These are phyloP conservation scores for Trichoderma arundinaceum DNA, from an alignment of 2,329 filamentous ascomycete genomes.

Conservation along the genomic window DNA sequence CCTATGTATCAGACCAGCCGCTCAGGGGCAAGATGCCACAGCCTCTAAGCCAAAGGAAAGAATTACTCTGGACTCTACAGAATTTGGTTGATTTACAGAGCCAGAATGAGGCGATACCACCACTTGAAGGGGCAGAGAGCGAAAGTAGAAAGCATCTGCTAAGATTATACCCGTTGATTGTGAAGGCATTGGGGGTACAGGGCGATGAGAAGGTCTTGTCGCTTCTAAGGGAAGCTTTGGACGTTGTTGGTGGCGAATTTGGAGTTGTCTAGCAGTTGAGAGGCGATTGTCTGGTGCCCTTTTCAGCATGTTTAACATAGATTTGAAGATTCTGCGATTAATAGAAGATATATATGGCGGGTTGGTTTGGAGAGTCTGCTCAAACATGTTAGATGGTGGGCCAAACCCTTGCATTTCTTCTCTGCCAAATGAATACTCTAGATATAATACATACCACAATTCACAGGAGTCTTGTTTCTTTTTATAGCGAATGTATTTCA, in stretches of 20 bases:
- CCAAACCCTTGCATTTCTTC: not conserved
- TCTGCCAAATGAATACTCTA: not conserved
- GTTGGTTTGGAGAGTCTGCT: no score
- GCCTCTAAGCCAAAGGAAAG: conserved; percentile 78
- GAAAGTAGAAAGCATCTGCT: conserved; percentile 75
- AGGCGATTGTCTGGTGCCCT: not conserved
- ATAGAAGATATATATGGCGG: not conserved
- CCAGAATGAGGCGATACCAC: conserved; percentile 72
- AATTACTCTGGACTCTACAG: conserved; percentile 74
- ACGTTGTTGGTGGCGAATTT: conserved; percentile 63
- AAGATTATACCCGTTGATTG: conserved; percentile 78
- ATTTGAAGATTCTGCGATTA: not conserved
- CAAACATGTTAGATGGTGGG: not conserved
- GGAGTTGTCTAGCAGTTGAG: conserved; percentile 3
- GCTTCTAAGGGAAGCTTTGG: conserved; percentile 64
- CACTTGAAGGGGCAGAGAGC: conserved; percentile 56
- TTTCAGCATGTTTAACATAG: not conserved
- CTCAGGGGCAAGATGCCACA: conserved; percentile 88
- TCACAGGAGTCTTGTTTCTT: not conserved
- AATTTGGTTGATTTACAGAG: conserved; percentile 70
- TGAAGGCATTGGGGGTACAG: conserved; percentile 62
- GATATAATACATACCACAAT: not conserved
- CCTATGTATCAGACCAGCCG: conserved; percentile 90
- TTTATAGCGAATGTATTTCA: not conserved
- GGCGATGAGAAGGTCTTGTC: conserved; percentile 66